Evolutionary conservation across 768 basidiomycete genomes (phyloP).

Genomic region (Gautieria morchelliformis): DNA sequence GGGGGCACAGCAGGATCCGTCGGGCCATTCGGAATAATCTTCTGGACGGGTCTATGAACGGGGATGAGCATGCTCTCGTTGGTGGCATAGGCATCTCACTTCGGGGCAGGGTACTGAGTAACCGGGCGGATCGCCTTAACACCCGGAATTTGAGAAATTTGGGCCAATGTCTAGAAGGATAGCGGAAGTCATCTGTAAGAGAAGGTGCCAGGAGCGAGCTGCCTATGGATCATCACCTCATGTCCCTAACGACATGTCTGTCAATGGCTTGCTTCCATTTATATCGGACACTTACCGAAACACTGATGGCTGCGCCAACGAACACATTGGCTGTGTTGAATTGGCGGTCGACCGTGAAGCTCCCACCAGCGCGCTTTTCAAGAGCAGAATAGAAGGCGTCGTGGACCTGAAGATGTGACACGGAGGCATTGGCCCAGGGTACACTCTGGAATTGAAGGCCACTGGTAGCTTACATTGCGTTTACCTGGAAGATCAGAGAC

Average conservation of each 20-base stretch:
- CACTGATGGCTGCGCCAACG: conserved; percentile 45
- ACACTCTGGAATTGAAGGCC: background rate
- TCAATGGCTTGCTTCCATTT: background rate
- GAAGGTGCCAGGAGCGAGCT: too few species aligned
- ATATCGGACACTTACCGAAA: conserved; percentile 23
- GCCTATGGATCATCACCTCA: conserved; percentile 10
- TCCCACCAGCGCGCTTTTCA: conserved; percentile 11
- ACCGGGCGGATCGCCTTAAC: conserved; percentile 54
- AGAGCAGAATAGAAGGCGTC: conserved; percentile 34
- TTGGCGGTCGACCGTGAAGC: conserved; percentile 18
- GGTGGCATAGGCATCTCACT: conserved; percentile 29
- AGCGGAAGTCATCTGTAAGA: conserved; percentile 14
- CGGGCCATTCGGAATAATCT: conserved; percentile 31
- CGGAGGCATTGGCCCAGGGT: background rate
- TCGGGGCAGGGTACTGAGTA: conserved; percentile 21
- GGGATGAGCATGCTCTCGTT: background rate
- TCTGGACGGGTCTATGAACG: conserved; percentile 31
- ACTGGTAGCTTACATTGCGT: conserved; percentile 11
- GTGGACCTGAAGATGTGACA: conserved; percentile 29
- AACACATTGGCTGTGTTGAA: conserved; percentile 47
- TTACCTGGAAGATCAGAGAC: conserved; percentile 17
- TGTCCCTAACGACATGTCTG: background rate
- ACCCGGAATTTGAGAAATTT: conserved; percentile 36
- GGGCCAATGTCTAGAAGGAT: conserved; percentile 33
- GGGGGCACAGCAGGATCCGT: conserved; percentile 34